Evolutionary conservation across 768 basidiomycete genomes (phyloP), one percentile per base, ranked within the genome.

Genomic region (Auriscalpium orientale): DNA sequence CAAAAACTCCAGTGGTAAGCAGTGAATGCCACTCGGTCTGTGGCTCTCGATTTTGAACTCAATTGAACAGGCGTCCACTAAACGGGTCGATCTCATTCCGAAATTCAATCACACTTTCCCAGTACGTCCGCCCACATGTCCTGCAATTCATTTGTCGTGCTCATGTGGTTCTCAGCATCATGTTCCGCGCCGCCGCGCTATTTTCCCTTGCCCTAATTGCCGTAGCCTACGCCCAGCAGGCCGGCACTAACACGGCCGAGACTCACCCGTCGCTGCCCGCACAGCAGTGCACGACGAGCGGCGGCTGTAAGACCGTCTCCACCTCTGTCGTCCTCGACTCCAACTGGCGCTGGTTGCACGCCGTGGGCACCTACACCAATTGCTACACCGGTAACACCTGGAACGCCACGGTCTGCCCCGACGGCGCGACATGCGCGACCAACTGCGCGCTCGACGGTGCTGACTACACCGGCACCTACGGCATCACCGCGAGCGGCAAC

Each of bases 381-480:
- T 67, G 66, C 60, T 67, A 67, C 60, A 67, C 66, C 58, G 66
- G 66, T 28, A 65, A 65, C 56, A 45, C 56, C 13, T 67, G 66
- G 66, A 54, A 67, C 53, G 35, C 63, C 7, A 49, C 66, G n/a
- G 51, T 63, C 49, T 67, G 66, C 66, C 58, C 66, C 37, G 60
- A 64, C 51, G 36, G 38, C 20, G 40, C 48, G 12, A 64, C 60
- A 16, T 67, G 66, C 58, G 60, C 66, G 1, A 10, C 46, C 43
- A 66, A 68, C 57, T 67, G 67, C 58, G 67, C 67, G 46, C 55
- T 68, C 48, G 67, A 66, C 49, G 66, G 66, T 45, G 66, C 63
- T 21, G 61, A 64, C 56, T 66, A 67, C 62, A 53, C 52, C 28
- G 56, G 58, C 50, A 64, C 60, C 45, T 66, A 64, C 58, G 65